These are phyloP conservation scores for Neospermospora avenae DNA, from an alignment of 2,329 filamentous ascomycete genomes.

Conservation along the genomic window DNA sequence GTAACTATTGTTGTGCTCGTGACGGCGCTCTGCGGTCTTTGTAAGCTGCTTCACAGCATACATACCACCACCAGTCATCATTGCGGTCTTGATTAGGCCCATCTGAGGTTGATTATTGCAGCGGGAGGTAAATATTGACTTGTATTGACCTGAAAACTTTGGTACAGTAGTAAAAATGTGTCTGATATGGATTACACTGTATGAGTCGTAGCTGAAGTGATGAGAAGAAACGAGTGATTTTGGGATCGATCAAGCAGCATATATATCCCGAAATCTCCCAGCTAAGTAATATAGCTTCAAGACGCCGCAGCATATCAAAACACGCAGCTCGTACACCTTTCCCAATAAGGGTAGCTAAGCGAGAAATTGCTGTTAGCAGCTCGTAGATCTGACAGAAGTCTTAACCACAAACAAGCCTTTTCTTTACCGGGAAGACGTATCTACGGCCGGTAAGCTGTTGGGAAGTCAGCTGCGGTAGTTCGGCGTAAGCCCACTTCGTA, in stretches of 20 bases:
- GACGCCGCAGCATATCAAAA: not conserved
- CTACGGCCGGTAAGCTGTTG: not conserved
- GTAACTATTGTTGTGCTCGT: not conserved
- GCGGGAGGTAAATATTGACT: too few species aligned
- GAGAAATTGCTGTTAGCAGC: not conserved
- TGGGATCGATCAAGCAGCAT: not conserved
- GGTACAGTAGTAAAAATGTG: too few species aligned
- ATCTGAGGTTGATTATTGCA: constrained; percentile 1
- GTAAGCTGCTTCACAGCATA: constrained; percentile 16
- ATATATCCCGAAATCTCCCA: not conserved
- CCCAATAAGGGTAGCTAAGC: not conserved
- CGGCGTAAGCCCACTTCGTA: not conserved
- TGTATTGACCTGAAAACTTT: too few species aligned
- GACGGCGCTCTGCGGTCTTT: constrained; percentile 3
- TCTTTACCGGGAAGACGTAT: not conserved
- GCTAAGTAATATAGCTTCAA: not conserved
- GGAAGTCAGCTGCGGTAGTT: not conserved
- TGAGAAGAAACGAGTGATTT: not conserved
- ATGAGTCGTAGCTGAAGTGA: not conserved
- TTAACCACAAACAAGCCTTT: not conserved
- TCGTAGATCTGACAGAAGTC: not conserved
- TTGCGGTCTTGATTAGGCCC: constrained; percentile 15
- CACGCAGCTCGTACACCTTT: not conserved
- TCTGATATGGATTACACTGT: too few species aligned
- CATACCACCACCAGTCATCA: constrained; percentile 12